These are phyloP conservation scores for Sesbania bispinosa DNA, from an alignment of 306 rosid genomes.

Conservation along the genomic window DNA sequence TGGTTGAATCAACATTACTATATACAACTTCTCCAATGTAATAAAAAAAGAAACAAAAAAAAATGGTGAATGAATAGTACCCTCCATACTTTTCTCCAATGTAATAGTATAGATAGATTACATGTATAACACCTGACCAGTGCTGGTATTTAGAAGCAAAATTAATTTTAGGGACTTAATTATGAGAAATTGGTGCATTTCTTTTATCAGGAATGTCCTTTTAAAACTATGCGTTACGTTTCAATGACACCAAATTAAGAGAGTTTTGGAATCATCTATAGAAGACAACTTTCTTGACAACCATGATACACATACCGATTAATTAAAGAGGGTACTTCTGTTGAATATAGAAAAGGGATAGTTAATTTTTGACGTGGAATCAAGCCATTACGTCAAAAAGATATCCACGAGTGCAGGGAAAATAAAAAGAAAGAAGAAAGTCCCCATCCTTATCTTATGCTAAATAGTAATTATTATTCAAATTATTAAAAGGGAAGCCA, in stretches of 20 bases:
- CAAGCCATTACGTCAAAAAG: neutral
- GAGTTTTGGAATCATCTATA: neutral
- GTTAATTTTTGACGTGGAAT: neutral
- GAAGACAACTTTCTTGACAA: neutral
- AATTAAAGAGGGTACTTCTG: neutral
- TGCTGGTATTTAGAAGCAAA: neutral
- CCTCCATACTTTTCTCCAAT: no score
- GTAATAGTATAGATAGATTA: no score
- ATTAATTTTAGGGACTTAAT: neutral
- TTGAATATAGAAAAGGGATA: neutral
- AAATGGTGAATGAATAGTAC: no score
- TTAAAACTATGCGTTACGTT: neutral
- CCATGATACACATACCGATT: neutral
- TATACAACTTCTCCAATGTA: no score
- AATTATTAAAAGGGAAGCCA: neutral
- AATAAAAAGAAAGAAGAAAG: no score
- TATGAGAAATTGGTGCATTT: neutral
- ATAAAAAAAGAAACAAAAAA: no score
- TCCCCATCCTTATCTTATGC: constrained; percentile 3
- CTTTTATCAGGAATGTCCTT: neutral
- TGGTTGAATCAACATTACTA: no score
- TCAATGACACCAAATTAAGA: neutral
- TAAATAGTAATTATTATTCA: neutral
- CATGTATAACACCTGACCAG: no score
- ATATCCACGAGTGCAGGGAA: neutral